phyloP scores from a whole-genome alignment of 345 rosid genomes.

The Zanthoxylum bungeanum region DNA sequence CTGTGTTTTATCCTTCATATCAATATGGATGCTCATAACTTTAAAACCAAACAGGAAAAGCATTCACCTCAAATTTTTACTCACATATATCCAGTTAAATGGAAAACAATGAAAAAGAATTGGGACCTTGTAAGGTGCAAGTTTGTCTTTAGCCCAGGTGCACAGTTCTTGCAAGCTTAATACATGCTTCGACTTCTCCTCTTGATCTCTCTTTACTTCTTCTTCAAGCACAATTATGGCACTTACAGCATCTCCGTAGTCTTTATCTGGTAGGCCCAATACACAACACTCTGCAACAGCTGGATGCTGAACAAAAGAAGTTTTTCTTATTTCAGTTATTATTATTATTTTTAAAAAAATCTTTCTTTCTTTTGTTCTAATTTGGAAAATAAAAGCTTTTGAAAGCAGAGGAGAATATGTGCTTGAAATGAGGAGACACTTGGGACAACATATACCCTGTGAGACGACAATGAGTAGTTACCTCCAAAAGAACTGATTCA shows the following conservation, averaged over 20 bases:
- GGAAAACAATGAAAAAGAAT: background rate
- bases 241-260: slow-evolving; percentile 78
- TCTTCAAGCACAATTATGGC: slow-evolving; percentile 64
- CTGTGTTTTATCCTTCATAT: background rate
- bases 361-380: background rate
- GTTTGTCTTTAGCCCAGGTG: slow-evolving; percentile 87
- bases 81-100: background rate
- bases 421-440: background rate
- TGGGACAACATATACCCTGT: background rate
- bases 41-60: background rate
- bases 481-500: slow-evolving; percentile 89
- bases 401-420: background rate
- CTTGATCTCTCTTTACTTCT: slow-evolving; percentile 43
- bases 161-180: slow-evolving; percentile 74
- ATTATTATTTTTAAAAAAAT: background rate
- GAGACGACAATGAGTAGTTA: slow-evolving; percentile 21
- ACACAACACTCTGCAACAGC: slow-evolving; percentile 84
- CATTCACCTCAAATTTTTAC: background rate
- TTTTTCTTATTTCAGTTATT: background rate
- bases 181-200: slow-evolving; percentile 46
- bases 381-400: background rate
- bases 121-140: slow-evolving; percentile 91
- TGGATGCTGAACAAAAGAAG: slow-evolving; percentile 62
- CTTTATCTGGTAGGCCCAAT: slow-evolving; percentile 83
- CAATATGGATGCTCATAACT: background rate